Conservation (phyloP, 2,329 filamentous ascomycete species). For the Fusarium secorum region DNA sequence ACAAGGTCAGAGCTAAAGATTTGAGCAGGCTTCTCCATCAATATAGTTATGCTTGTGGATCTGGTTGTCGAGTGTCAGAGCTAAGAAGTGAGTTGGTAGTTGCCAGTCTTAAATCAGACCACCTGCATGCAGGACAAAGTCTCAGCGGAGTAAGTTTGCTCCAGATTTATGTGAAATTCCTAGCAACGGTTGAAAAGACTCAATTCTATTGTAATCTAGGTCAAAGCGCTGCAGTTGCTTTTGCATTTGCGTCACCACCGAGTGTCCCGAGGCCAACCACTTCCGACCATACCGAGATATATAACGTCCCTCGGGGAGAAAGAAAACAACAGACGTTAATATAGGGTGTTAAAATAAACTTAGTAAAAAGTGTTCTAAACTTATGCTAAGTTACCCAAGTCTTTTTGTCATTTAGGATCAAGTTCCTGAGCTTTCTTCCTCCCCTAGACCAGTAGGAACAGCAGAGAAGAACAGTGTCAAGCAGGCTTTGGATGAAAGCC, state of each 20-base stretch:
- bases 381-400: too few relatives aligned
- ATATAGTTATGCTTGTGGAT: not conserved
- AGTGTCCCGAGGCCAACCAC: not conserved
- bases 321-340: too few relatives aligned
- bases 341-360: too few relatives aligned
- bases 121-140: not conserved
- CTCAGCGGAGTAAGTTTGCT: not conserved
- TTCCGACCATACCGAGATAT: not conserved
- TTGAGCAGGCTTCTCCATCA: accelerated
- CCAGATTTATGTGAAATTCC: accelerated
- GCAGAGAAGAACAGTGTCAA: not conserved
- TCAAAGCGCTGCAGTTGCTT: not conserved
- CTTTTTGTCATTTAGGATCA: too few relatives aligned
- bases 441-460: not conserved
- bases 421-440: too few relatives aligned
- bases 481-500: not conserved
- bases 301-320: not conserved
- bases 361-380: too few relatives aligned
- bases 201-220: not conserved
- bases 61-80: not conserved
- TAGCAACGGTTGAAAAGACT: not conserved
- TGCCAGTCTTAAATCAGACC: not conserved
- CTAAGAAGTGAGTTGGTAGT: accelerated
- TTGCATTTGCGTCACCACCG: not conserved
- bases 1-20: accelerated